phyloP scores from a whole-genome alignment of 179 eudicot species.

The Monotropa hypopitys region DNA sequence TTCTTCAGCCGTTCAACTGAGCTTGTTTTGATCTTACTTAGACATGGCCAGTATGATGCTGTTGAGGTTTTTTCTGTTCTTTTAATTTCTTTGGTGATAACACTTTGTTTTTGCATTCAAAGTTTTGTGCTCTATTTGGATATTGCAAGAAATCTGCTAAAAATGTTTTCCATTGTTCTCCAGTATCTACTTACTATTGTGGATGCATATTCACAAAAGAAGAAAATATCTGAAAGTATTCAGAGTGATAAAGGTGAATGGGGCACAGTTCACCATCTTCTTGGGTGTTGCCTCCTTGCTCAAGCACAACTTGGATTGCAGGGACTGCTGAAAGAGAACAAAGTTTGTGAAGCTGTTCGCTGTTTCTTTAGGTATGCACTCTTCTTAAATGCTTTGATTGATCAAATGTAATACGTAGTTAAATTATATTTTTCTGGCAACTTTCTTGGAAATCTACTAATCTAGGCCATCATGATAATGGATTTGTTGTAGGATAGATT shows the following conservation, averaged over 20 bases:
- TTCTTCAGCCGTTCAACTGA: slow-evolving; percentile 63
- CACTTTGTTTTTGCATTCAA: too few relatives aligned
- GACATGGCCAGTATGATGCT: slow-evolving; percentile 72
- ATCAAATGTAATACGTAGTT: background rate
- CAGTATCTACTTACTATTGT: slow-evolving; percentile 65
- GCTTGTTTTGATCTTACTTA: slow-evolving; percentile 60
- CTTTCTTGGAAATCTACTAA: too few relatives aligned
- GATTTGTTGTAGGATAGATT: too few relatives aligned
- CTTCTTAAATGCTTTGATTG: background rate
- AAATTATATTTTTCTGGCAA: too few relatives aligned
- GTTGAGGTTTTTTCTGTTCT: slow-evolving; percentile 50
- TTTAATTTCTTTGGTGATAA: slow-evolving; percentile 1
- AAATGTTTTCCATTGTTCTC: slow-evolving; percentile 11
- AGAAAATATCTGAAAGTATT: slow-evolving; percentile 60
- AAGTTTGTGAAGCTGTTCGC: slow-evolving; percentile 70
- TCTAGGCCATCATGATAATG: too few relatives aligned
- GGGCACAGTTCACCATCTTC: slow-evolving; percentile 65
- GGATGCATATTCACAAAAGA: slow-evolving; percentile 59
- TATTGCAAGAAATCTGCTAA: slow-evolving; percentile 3
- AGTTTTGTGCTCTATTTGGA: background rate
- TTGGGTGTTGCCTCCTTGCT: slow-evolving; percentile 85
- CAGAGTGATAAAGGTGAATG: slow-evolving; percentile 64
- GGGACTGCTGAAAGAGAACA: slow-evolving; percentile 42
- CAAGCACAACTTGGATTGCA: slow-evolving; percentile 50
- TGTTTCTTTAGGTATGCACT: slow-evolving; percentile 72